Evolutionary conservation across 805 yeast species (phyloP).

Genomic region (Limtongia smithiae): DNA sequence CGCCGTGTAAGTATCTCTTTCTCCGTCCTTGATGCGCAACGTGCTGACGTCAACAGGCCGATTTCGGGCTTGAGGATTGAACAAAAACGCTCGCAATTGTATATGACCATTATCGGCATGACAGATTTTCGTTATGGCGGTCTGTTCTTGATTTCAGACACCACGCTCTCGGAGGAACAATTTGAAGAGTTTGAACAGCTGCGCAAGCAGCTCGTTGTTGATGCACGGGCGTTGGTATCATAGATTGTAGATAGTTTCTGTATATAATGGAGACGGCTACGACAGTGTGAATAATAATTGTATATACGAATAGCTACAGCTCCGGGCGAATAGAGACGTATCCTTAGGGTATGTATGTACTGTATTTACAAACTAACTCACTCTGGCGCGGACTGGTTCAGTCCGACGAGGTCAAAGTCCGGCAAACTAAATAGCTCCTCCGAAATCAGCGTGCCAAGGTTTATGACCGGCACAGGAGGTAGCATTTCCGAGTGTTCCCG

Average conservation of each 20-base stretch:
- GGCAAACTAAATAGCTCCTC: constrained; percentile 6
- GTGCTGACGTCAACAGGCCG: not conserved
- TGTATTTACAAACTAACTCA: no score
- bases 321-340: no score
- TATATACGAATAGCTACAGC: no score
- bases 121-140: constrained; percentile 6
- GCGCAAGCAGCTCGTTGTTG: constrained; percentile 2
- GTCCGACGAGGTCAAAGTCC: not conserved
- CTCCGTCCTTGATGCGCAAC: not conserved
- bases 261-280: not conserved
- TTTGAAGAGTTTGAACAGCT: not conserved
- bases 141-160: constrained; percentile 5
- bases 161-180: not conserved
- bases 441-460: not conserved
- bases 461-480: not conserved
- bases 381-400: no score
- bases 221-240: constrained; percentile 1
- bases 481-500: not conserved
- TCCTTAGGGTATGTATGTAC: no score
- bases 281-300: no score
- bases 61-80: constrained; percentile 10
- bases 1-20: constrained; percentile 5
- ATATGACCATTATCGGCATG: constrained; percentile 9
- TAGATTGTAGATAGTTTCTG: not conserved
- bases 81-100: constrained; percentile 14